Conservation (phyloP, 2,329 filamentous ascomycete species). For the Talaromyces verruculosus region DNA sequence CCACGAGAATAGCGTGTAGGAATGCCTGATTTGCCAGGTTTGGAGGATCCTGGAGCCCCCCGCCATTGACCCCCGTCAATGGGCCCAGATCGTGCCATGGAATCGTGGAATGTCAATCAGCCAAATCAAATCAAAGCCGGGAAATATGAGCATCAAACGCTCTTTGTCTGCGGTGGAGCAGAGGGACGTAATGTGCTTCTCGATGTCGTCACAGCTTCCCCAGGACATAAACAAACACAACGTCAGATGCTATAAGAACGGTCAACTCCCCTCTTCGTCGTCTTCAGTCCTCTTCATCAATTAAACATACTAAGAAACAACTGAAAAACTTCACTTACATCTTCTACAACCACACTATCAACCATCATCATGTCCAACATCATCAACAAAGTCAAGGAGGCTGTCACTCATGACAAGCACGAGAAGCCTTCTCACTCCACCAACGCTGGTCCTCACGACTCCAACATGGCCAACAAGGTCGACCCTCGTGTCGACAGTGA, state of each 20-base stretch:
- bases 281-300: neutral
- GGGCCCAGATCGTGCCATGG: neutral
- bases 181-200: slow-evolving; percentile 13
- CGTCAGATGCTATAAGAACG: neutral
- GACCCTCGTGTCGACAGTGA: slow-evolving; percentile 38
- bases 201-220: slow-evolving; percentile 16
- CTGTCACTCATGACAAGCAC: slow-evolving; percentile 18
- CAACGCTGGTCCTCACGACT: slow-evolving; percentile 37
- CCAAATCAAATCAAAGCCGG: neutral
- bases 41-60: neutral
- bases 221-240: slow-evolving; percentile 2
- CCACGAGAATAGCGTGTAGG: neutral
- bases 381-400: slow-evolving; percentile 20
- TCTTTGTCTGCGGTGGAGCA: neutral
- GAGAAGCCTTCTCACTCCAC: slow-evolving; percentile 17
- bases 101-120: neutral
- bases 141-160: neutral
- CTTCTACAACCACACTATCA: neutral
- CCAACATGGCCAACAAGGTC: slow-evolving; percentile 41
- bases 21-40: slow-evolving; percentile 3
- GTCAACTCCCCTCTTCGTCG: neutral
- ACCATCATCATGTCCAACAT: slow-evolving; percentile 17
- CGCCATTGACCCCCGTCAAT: neutral
- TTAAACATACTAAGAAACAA: neutral
- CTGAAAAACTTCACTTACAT: neutral